These are phyloP conservation scores for Pelagophyceae sp. DNA, from an alignment of 352 stramenopile species.

Conservation along the genomic window DNA sequence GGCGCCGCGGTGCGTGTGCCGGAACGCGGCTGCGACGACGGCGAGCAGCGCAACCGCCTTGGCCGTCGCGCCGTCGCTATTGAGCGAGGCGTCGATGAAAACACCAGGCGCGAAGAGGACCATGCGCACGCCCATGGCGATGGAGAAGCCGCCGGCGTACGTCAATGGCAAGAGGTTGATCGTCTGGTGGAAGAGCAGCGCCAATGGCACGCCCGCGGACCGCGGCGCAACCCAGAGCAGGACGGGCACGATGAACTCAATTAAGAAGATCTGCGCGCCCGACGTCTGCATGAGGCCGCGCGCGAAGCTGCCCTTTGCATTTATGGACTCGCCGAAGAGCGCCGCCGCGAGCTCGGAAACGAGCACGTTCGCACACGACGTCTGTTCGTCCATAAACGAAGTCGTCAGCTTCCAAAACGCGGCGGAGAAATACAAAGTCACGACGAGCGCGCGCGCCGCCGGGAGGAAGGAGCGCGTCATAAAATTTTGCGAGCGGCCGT, in stretches of 20 bases:
- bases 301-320: background rate
- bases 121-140: background rate
- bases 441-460: background rate
- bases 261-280: constrained; percentile 4
- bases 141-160: constrained; percentile 15
- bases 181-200: background rate
- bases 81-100: background rate
- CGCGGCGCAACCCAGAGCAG: background rate
- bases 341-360: constrained; percentile 16
- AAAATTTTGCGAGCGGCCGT: background rate
- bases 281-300: background rate
- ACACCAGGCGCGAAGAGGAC: background rate
- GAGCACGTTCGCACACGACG: constrained; percentile 12
- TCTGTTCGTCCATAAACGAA: background rate
- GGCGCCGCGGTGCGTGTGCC: background rate
- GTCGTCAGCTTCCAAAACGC: constrained; percentile 21
- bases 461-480: background rate
- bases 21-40: background rate
- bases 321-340: background rate
- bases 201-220: background rate
- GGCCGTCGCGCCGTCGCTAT: background rate
- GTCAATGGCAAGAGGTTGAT: constrained; percentile 18
- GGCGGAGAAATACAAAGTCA: constrained; percentile 17
- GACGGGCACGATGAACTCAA: constrained; percentile 12
- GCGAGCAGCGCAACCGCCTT: background rate